Evolutionary conservation across 768 basidiomycete genomes (phyloP).

Genomic region (Leccinum subtestaceum): DNA sequence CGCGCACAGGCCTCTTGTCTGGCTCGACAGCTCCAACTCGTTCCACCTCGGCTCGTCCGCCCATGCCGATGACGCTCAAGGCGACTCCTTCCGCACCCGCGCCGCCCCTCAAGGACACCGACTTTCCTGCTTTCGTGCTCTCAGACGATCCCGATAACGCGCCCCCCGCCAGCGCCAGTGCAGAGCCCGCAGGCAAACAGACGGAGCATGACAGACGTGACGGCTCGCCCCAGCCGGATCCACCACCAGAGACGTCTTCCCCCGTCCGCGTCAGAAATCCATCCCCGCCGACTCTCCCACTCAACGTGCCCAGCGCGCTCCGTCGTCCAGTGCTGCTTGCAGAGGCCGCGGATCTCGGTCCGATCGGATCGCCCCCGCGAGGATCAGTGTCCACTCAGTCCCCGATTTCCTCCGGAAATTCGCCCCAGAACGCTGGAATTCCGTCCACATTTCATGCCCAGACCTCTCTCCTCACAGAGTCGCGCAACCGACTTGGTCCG

Average conservation of each 20-base stretch:
- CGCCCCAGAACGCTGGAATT: constrained; percentile 41
- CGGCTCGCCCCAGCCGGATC: constrained; percentile 5
- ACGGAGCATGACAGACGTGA: constrained; percentile 12
- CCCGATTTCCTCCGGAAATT: constrained; percentile 40
- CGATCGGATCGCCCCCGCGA: constrained; percentile 77
- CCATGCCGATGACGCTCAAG: constrained; percentile 67
- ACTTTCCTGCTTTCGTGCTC: constrained; percentile 65
- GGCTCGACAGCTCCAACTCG: constrained; percentile 74
- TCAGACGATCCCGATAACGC: constrained; percentile 52
- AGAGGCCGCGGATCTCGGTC: constrained; percentile 62
- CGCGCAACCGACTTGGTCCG: constrained; percentile 32
- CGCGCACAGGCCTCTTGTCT: constrained; percentile 31
- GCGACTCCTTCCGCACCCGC: constrained; percentile 77
- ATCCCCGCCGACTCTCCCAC: constrained; percentile 51
- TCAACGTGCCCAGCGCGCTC: constrained; percentile 47
- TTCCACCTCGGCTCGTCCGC: constrained; percentile 47
- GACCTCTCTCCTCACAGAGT: constrained; percentile 42
- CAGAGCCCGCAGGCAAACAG: not conserved
- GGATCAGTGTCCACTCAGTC: constrained; percentile 50
- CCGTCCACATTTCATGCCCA: constrained; percentile 79
- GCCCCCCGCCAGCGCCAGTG: not conserved
- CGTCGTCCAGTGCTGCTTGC: constrained; percentile 41
- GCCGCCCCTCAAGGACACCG: constrained; percentile 71
- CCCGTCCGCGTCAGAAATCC: constrained; percentile 26
- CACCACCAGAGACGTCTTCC: constrained; percentile 9